Base-by-base conservation (phyloP, 192 early-diverging fungal species). In the Spizellomyces punctatus region DNA sequence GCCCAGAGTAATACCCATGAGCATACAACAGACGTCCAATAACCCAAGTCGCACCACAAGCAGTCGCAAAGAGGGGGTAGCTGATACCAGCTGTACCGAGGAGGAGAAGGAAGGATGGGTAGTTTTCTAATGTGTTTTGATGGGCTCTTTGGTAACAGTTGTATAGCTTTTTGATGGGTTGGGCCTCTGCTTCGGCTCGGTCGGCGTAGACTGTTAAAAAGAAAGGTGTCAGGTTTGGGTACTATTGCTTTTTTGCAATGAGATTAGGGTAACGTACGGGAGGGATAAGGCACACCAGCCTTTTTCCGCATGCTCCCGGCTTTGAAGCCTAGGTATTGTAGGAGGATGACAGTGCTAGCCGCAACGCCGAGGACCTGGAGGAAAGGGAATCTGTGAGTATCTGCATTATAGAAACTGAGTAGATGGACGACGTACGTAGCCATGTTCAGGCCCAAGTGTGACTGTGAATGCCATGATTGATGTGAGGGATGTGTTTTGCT, bases 81-180 rank as follows among this genome's bases (percentile, higher is more conserved):
- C 77, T 66, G 44, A 90, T 47, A 61, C 88, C 85, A 56, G 82
- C 79, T 57, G 81, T 42, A 44, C 83, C 56, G 46, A 91, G 76
- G 22, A 88, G 71, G 54, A 78, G 75, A 48, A 81, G 77, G 76
- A 85, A 91, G 2, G 67, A 22, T 22, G 89, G 83, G 73, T 82
- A 86, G 58, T 58, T 61, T 74, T 93, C 92, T 8, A 92, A 76
- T 16, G 85, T 86, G 84, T 92, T 92, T 64, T 91, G 83, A 67
- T 84, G 83, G 41, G 76, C 83, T 52, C 83, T 72, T 66, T 84
- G 80, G 58, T 59, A 58, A 55, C 91, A 93, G 85, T 93, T 93
- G 82, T 91, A 92, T 41, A 87, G 56, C 68, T 82, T 68, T 76
- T 91, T 91, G 69, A 85, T 86, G 47, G 75, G 73, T 73, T 89